phyloP scores from a whole-genome alignment of 1,284 basidiomycete genomes.

The Anthracocystis walkeri region DNA sequence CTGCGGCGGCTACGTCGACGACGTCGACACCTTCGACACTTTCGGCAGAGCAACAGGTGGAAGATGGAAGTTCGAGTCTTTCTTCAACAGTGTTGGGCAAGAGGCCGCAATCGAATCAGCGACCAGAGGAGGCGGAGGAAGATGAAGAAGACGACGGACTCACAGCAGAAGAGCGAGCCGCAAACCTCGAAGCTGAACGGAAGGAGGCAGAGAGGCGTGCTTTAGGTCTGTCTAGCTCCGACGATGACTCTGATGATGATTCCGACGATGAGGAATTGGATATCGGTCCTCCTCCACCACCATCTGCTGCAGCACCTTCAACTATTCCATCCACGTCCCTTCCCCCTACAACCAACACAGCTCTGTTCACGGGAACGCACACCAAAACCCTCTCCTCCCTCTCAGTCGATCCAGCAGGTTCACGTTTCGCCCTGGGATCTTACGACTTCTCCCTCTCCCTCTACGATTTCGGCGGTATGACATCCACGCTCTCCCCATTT shows the following conservation, averaged over 20 bases:
- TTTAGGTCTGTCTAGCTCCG: conserved; percentile 14
- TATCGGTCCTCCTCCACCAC: conserved; percentile 36
- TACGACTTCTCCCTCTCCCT: conserved; percentile 97
- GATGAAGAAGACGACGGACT: conserved; percentile 58
- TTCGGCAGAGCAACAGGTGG: conserved; percentile 40
- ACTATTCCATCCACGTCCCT: background rate
- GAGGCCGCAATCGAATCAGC: background rate
- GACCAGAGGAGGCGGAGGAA: conserved; percentile 9
- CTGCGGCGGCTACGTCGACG: no score
- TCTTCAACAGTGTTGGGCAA: conserved; percentile 22
- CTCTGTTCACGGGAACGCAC: conserved; percentile 84
- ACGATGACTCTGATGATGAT: conserved; percentile 33
- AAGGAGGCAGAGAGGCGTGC: conserved; percentile 22
- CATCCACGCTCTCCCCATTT: conserved; percentile 84
- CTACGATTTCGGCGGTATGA: conserved; percentile 99
- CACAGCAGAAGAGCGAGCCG: conserved; percentile 55
- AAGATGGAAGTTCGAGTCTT: conserved; percentile 1
- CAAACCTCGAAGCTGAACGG: conserved; percentile 28
- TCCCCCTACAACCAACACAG: conserved; percentile 21
- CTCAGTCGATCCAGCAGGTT: conserved; percentile 90
- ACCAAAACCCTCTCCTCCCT: conserved; percentile 91
- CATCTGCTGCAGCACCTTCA: background rate
- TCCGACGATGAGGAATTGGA: conserved; percentile 24
- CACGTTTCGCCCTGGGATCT: conserved; percentile 87
- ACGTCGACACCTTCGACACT: no score